Evolutionary conservation across 371 early-diverging fungal species (phyloP), one percentile per base, ranked within the genome.

Genomic region (Rhizopus delemar): DNA sequence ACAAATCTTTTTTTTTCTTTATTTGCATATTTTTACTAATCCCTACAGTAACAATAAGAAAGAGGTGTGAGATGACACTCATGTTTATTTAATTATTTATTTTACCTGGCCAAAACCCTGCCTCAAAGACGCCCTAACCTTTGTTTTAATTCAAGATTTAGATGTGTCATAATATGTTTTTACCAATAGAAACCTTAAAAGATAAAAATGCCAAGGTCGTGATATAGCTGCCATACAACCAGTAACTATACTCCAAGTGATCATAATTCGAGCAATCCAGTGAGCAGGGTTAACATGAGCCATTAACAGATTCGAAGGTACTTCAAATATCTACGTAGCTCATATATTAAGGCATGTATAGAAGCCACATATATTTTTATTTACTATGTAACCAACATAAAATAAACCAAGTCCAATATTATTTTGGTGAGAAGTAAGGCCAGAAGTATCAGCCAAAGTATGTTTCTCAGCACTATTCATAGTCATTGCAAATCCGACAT

Each of bases 231-330:
- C 74, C 77, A 80, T 75, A 34, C 77, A 80, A 12, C 72, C 69
- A 4, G 75, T 75, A 15, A 80, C 80, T 36, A 80, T 71, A 55
- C 77, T 74, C 80, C 80, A 80, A 13, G 75, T 80, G 15, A 77
- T 71, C 80, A 80, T 80, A 51, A 80, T 80, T 16, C 80, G 70
- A 8, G 80, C 77, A 31, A 80, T 73, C 80, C 80, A 80, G 46
- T 63, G 66, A 8, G 74, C 71, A n/a, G 80, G 80, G 36, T 77
- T 80, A 2, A 80, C 68, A 45, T 65, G 65, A n/a, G 80, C 73
- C 80, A 80, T 80, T 59, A 80, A 66, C 49, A 80, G 62, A 54
- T 80, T 80, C 13, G 75, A 75, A 13, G 80, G 80, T 4, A 80
- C 74, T 60, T 80, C 80, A 60, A 74, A 80, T 1, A 70, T 51